Base-by-base conservation (phyloP, 495 filamentous ascomycete species). In the Rusavskia elegans region DNA sequence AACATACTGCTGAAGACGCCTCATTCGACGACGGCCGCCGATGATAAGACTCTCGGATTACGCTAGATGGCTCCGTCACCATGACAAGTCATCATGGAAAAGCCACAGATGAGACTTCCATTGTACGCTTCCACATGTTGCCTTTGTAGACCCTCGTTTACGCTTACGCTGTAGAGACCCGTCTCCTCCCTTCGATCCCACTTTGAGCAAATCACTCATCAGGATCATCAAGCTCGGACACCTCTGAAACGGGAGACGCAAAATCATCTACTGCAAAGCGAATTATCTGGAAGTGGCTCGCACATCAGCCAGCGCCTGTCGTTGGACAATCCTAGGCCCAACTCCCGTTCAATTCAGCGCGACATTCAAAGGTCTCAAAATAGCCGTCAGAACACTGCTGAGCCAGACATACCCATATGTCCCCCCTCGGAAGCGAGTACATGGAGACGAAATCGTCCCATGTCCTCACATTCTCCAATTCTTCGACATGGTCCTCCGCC, bases 151-250 rank as follows among this genome's bases (percentile, higher is more conserved):
- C 53, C 64, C 45, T 49, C 46, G 49, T 52, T 57, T 21, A 54
- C 46, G 41, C 40, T 16, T 11, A 49, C 14, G 42, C 38, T 56
- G 37, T 56, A 76, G 72, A 72, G 77, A 71, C 86, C 92, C 0
- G 92, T 98, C 25, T 98, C 92, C 40, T 94, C 90, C 44, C 72
- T 97, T 32, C 77, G 87, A 45, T 92, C 89, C 40, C 84, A 90
- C 63, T 98, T 98, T 61, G 92, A 98, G 72, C 84, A 84, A 53
- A 81, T 95, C 64, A 76, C 44, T 29, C 44, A 46, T 29, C 20
- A 16, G 9, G 20, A 29, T 25, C 21, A 30, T 46, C 44, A 16
- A 5, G 20, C 23, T 16, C 44, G 23, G 5, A 25, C 61, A 45
- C 61, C 63, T 59, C 51, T 59, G 53, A 66, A 55, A 55, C 62